Percentiles rank a stretch among this genome's conserved stretches.
Evolutionary conservation across 768 basidiomycete species (phyloP).

Genomic region (Leucosporidium creatinivorum): DNA sequence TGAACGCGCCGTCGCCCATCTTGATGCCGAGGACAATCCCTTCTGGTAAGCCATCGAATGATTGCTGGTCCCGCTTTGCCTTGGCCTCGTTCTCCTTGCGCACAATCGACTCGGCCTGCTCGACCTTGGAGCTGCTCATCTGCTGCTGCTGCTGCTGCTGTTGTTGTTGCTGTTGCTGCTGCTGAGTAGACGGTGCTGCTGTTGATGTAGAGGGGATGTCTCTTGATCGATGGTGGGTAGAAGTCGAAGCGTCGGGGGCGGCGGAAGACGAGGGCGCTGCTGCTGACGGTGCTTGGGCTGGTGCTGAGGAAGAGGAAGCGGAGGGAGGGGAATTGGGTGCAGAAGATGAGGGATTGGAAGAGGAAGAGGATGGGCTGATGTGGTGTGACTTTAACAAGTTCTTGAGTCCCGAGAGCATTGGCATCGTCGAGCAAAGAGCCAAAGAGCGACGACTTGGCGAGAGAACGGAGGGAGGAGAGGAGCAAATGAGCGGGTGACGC

Average conservation of each 20-base stretch:
- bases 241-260: too few species aligned
- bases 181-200: background rate
- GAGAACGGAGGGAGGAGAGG: too few species aligned
- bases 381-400: background rate
- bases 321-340: background rate
- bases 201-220: background rate
- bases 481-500: too few species aligned
- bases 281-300: too few species aligned
- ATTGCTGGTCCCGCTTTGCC: slow-evolving; percentile 14
- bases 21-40: slow-evolving; percentile 38
- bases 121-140: slow-evolving; percentile 5
- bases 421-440: background rate
- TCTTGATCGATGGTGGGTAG: too few species aligned
- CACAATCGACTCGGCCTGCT: slow-evolving; percentile 26
- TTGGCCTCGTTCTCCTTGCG: slow-evolving; percentile 19
- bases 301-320: background rate
- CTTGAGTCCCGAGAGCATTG: background rate
- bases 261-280: too few species aligned
- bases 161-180: background rate
- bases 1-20: slow-evolving; percentile 73
- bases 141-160: background rate
- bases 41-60: slow-evolving; percentile 25
- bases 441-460: too few species aligned
- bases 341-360: background rate
- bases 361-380: background rate